Conservation (phyloP, 2,329 filamentous ascomycete species). For the Hymenoscyphus occultus region DNA sequence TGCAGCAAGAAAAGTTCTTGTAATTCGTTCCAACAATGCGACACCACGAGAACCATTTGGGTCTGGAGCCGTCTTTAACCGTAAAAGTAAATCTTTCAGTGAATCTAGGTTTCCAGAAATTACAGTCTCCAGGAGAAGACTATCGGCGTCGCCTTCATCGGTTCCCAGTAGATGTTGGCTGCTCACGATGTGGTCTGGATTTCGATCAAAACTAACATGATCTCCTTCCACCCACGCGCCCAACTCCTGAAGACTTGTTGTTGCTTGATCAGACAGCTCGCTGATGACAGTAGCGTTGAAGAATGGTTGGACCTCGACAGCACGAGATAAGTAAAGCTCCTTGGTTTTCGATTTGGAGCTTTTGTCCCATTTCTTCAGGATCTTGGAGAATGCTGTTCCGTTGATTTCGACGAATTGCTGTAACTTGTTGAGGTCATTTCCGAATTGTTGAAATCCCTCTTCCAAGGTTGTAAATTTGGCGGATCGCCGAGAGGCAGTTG, state of each 20-base stretch:
- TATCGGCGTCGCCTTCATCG: conserved; percentile 87
- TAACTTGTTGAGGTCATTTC: conserved; percentile 92
- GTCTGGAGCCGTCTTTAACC: conserved; percentile 57
- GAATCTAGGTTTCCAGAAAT: conserved; percentile 75
- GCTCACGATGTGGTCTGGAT: conserved; percentile 60
- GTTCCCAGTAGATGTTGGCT: conserved; percentile 66
- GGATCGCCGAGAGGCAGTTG: conserved; percentile 78
- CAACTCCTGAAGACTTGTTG: conserved; percentile 90
- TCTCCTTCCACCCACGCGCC: conserved; percentile 97
- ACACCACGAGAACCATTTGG: conserved; percentile 57
- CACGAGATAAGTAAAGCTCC: conserved; percentile 91
- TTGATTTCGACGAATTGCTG: conserved; percentile 99
- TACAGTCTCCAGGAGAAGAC: conserved; percentile 82
- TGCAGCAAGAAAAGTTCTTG: conserved; percentile 83
- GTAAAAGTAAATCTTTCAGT: conserved; percentile 75
- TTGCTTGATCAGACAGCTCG: conserved; percentile 93
- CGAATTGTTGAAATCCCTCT: conserved; percentile 96
- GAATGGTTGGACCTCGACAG: conserved; percentile 95
- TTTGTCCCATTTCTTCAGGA: conserved; percentile 99
- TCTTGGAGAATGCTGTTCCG: conserved; percentile 96
- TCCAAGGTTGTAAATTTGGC: conserved; percentile 93
- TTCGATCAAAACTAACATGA: conserved; percentile 74
- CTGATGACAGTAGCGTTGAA: conserved; percentile 98
- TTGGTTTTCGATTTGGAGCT: conserved; percentile 98
- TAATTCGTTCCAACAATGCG: conserved; percentile 70